Evolutionary conservation across 169 alveolate genomes (phyloP), one percentile per base, ranked within the genome.

Genomic region (Plasmodium yoelii): DNA sequence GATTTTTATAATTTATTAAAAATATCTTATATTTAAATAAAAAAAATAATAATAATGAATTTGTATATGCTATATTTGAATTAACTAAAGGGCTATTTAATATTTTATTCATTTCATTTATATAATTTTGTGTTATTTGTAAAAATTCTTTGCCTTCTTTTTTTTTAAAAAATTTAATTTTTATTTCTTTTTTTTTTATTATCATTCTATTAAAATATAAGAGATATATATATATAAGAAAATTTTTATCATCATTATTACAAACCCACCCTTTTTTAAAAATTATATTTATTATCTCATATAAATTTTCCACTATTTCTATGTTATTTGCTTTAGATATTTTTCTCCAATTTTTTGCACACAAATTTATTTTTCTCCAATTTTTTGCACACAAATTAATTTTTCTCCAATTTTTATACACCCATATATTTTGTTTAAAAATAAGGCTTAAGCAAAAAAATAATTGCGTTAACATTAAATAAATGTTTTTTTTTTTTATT

Each of bases 21-120:
- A 63, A 24, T 15, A 65, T 77, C 10, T 64, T 55, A 57, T 77
- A 70, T 65, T 77, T 77, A 65, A 77, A 46, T 77, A 77, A 77
- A 65, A 65, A 60, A 57, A 64, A 77, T 34, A 77, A 70, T 6
- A 77, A 15, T 61, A 77, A 65, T 13, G 77, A 64, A 57, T 77
- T 77, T 24, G 47, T 65, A 39, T 77, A 77, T 56, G 80, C 67
- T 9, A 57, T 64, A 34, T 12, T 15, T 13, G 80, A 44, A 0
- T 7, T 42, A 46, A 15, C 12, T 64, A 51, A 64, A 46, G 34
- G 28, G 56, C 56, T 49, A 42, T n/a, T 68, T 28, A 39, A 64
- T 65, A 51, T 47, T 51, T 77, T 51, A 26, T 77, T 34, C 51
- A 77, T 13, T 19, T 51, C 18, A 44, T 19, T 34, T 2, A 57